Conservation (phyloP, 2,329 filamentous ascomycete species). For the Colletotrichum sp. region DNA sequence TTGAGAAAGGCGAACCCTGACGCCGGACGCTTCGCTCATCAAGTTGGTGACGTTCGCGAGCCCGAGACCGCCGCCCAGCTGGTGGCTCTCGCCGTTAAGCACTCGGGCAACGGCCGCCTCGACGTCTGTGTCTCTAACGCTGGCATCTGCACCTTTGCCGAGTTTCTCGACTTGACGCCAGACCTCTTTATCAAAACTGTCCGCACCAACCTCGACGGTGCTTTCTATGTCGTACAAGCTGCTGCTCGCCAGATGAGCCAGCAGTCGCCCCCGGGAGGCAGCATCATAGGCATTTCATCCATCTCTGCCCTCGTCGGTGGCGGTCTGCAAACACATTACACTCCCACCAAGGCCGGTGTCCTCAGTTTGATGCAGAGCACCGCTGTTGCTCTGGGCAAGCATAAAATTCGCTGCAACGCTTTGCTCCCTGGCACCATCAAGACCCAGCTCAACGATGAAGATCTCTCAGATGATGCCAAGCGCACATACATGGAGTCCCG, state of each 20-base stretch:
- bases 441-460: constrained; percentile 84
- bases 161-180: constrained; percentile 77
- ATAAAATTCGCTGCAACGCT: constrained; percentile 83
- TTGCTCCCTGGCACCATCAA: constrained; percentile 82
- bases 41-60: constrained; percentile 79
- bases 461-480: constrained; percentile 76
- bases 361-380: constrained; percentile 82
- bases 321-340: constrained; percentile 82
- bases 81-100: constrained; percentile 67
- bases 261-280: constrained; percentile 71
- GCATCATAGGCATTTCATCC: constrained; percentile 78
- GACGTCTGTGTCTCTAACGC: constrained; percentile 89
- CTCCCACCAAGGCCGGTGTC: constrained; percentile 85
- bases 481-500: constrained; percentile 78
- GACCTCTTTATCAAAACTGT: constrained; percentile 76
- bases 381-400: constrained; percentile 77
- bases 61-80: constrained; percentile 73
- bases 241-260: constrained; percentile 82
- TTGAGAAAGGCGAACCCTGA: constrained; percentile 50
- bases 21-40: constrained; percentile 64
- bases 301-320: constrained; percentile 81
- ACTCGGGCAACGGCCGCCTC: constrained; percentile 60
- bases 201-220: constrained; percentile 81
- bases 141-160: constrained; percentile 85
- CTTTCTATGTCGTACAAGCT: constrained; percentile 88